Conservation (phyloP, 1,284 basidiomycete genomes). For the Erythrobasidium hasegawianum region DNA sequence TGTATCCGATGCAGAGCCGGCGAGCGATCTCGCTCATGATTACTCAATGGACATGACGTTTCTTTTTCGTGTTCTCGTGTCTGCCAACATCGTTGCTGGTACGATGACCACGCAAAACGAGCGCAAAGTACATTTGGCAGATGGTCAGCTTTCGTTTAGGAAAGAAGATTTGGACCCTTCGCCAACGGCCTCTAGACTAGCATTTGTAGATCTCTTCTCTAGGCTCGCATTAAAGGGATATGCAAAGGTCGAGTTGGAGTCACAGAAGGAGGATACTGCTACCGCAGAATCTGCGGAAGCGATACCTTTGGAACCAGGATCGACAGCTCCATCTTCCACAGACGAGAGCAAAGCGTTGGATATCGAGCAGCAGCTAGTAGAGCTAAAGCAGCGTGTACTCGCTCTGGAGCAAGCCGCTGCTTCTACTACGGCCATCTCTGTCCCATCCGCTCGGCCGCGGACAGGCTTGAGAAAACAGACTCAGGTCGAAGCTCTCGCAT, state of each 20-base stretch:
- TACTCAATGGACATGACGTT: neutral
- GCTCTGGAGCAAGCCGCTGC: neutral
- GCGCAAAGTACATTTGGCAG: neutral
- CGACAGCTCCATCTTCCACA: too few species aligned
- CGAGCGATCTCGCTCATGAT: too few species aligned
- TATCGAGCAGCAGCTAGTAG: neutral
- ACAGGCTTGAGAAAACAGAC: neutral
- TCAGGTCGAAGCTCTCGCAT: neutral
- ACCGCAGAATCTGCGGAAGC: too few species aligned
- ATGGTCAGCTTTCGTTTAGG: too few species aligned
- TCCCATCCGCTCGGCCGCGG: neutral
- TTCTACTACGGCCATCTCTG: neutral
- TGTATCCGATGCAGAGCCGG: too few species aligned
- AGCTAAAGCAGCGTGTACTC: neutral
- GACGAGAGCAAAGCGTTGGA: too few species aligned
- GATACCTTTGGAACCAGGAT: too few species aligned
- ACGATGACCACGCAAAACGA: neutral
- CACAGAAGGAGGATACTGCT: too few species aligned
- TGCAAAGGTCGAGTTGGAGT: too few species aligned
- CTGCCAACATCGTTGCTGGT: neutral
- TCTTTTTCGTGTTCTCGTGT: neutral
- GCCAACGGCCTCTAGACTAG: neutral
- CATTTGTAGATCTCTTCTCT: neutral
- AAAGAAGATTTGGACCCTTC: neutral
- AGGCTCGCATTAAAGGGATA: neutral